Evolutionary conservation across 1,139 yeast genomes (phyloP), one percentile per base, ranked within the genome.

Genomic region (Nakaseomyces glabratus): DNA sequence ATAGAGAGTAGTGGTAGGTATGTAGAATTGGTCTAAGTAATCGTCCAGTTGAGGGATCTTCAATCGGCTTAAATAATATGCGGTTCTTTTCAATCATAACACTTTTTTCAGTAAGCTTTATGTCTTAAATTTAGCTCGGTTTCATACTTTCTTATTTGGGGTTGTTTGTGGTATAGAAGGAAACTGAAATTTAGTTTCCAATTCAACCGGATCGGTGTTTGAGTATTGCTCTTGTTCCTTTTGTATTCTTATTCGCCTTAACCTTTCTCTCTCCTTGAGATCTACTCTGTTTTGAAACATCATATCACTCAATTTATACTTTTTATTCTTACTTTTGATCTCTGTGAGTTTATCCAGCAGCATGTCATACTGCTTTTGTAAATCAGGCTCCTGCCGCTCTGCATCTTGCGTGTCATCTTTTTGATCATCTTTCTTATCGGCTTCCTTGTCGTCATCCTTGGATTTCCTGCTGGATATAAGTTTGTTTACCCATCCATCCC

Each of bases 211-310:
- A 24, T 56, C 57, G 12, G 61, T 59, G 34, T 48, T 47, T 2
- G 57, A 46, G 38, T 53, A 55, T 9, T 50, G 43, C 21, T 51
- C 57, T 21, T 46, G 49, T 33, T 48, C 47, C 16, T 38, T 24
- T 14, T 39, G 39, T 9, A 44, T 61, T 64, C 40, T 16, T 19
- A 24, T 18, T 24, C 62, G 62, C 28, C 61, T 57, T 22, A 55
- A 51, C 43, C 60, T 66, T 12, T 65, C 65, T 40, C 66, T 63
- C 29, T 60, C 49, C 49, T 62, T 60, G 43, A 57, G 58, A 37
- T 64, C 67, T 7, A 75, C 45, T 35, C 93, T 57, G 39, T 69
- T 65, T 38, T 61, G 65, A 53, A 65, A 77, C 28, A 80, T 72
- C 34, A 66, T 69, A 35, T 64, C 63, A 47, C 76, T 65, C 38